Evolutionary conservation across 345 rosid genomes (phyloP).

Genomic region (Schrenkiella parvula): DNA sequence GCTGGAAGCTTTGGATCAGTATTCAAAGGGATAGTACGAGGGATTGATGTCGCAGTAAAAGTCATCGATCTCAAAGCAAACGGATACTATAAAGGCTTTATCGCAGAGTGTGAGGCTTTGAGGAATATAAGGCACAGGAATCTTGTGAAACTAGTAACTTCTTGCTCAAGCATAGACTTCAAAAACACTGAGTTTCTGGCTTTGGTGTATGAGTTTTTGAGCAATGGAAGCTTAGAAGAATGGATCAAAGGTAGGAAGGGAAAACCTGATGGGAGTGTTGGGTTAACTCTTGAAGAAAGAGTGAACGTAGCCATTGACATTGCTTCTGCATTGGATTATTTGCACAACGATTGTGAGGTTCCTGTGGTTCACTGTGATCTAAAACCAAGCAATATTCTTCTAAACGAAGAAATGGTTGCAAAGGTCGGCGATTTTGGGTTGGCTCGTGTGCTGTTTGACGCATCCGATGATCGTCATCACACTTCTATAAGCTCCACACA

Average conservation of each 20-base stretch:
- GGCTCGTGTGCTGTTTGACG: slow-evolving; percentile 35
- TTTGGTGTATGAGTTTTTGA: slow-evolving; percentile 47
- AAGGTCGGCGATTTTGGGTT: slow-evolving; percentile 55
- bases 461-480: slow-evolving; percentile 25
- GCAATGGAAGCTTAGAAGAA: slow-evolving; percentile 46
- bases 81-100: slow-evolving; percentile 43
- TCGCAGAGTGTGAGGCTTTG: slow-evolving; percentile 49
- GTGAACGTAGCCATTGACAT: slow-evolving; percentile 44
- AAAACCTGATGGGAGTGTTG: slow-evolving; percentile 29
- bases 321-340: slow-evolving; percentile 45
- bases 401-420: slow-evolving; percentile 46
- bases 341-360: slow-evolving; percentile 45
- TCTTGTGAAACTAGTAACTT: slow-evolving; percentile 49
- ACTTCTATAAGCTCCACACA: slow-evolving; percentile 37
- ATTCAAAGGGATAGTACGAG: slow-evolving; percentile 27
- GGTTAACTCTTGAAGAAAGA: slow-evolving; percentile 42
- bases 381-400: slow-evolving; percentile 32
- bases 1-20: slow-evolving; percentile 45
- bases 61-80: slow-evolving; percentile 35
- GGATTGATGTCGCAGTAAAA: slow-evolving; percentile 39
- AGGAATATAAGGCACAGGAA: slow-evolving; percentile 47
- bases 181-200: slow-evolving; percentile 46
- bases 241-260: slow-evolving; percentile 42
- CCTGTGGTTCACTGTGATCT: slow-evolving; percentile 59
- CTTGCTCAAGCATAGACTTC: slow-evolving; percentile 47